Evolutionary conservation across 768 basidiomycete genomes (phyloP).

Genomic region (Serendipita sp.): DNA sequence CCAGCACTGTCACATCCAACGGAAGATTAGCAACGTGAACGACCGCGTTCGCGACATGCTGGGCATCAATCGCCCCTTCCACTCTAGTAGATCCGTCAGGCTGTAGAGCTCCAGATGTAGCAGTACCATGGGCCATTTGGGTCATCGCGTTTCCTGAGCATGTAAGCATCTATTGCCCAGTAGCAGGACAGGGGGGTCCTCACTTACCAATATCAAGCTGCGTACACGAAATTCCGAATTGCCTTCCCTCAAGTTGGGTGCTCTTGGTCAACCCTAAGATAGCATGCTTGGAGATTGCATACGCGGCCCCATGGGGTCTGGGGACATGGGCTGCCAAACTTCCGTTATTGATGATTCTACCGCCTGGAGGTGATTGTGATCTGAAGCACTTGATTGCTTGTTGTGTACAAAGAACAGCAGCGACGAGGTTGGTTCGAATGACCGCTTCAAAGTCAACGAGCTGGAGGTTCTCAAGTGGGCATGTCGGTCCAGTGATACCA

Average conservation of each 20-base stretch:
- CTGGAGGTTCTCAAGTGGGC: slow-evolving; percentile 43
- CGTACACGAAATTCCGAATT: slow-evolving; percentile 55
- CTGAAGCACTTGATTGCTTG: slow-evolving; percentile 65
- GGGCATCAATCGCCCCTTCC: slow-evolving; percentile 54
- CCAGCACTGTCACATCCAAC: slow-evolving; percentile 48
- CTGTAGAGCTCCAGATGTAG: slow-evolving; percentile 40
- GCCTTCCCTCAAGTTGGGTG: slow-evolving; percentile 60
- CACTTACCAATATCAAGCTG: slow-evolving; percentile 65
- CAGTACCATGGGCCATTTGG: slow-evolving; percentile 31
- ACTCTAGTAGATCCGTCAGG: slow-evolving; percentile 39
- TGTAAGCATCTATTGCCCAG: background rate
- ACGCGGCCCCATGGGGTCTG: slow-evolving; percentile 44
- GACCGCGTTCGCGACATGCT: slow-evolving; percentile 54
- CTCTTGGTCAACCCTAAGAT: slow-evolving; percentile 60
- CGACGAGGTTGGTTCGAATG: slow-evolving; percentile 55
- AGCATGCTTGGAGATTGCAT: slow-evolving; percentile 70
- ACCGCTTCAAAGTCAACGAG: slow-evolving; percentile 47
- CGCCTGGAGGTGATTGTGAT: slow-evolving; percentile 52
- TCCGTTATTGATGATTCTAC: slow-evolving; percentile 79
- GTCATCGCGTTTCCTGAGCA: slow-evolving; percentile 53
- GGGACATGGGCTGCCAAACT: slow-evolving; percentile 59
- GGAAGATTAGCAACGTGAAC: slow-evolving; percentile 59
- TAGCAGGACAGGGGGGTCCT: background rate
- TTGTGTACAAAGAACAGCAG: slow-evolving; percentile 58
- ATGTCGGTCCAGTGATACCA: slow-evolving; percentile 34